Evolutionary conservation across 805 yeast genomes (phyloP), one percentile per base, ranked within the genome.

Genomic region (Candida alai): DNA sequence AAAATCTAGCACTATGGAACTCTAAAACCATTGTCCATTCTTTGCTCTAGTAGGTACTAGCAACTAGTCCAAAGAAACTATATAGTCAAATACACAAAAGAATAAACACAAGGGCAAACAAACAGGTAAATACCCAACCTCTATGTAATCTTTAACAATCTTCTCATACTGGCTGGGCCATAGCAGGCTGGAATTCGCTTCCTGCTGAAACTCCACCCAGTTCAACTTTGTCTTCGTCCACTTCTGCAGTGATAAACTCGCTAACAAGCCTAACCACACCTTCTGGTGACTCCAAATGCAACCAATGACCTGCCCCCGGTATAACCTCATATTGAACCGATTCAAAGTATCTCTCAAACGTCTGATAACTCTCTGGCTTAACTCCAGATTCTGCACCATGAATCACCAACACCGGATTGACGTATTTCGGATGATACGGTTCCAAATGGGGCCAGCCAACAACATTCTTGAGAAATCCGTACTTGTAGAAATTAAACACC

Each of bases 371-470:
- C 30, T 60, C 41, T 3, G 56, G 56, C n/a, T n/a, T n/a, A 36
- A 75, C 69, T 0, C 52, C 47, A 2, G 78, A 71, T 11, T 58
- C 37, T 12, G 49, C 36, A 3, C 73, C 80, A 36, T 64, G 62
- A 48, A 76, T 52, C 31, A 76, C 66, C 26, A 70, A 41, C 2
- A 67, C 62, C 1, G 70, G 67, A 19, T 54, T 54, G 3, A 38
- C 30, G 44, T 49, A 53, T n/a, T 19, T 32, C n/a, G n/a, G n/a
- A 19, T 34, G 26, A 24, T 37, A 29, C 13, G 39, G 37, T 20
- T 25, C 32, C 30, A 41, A 28, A 28, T 35, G n/a, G n/a, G 61
- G 62, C 58, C 60, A 56, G 14, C 40, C 44, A 8, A 54, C 54
- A 28, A 56, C 14, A 8, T 40, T 37, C 2, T 36, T 37, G 10